Base-by-base conservation (phyloP, 106 monocot genomes). In the Dendrobium chrysotoxum region DNA sequence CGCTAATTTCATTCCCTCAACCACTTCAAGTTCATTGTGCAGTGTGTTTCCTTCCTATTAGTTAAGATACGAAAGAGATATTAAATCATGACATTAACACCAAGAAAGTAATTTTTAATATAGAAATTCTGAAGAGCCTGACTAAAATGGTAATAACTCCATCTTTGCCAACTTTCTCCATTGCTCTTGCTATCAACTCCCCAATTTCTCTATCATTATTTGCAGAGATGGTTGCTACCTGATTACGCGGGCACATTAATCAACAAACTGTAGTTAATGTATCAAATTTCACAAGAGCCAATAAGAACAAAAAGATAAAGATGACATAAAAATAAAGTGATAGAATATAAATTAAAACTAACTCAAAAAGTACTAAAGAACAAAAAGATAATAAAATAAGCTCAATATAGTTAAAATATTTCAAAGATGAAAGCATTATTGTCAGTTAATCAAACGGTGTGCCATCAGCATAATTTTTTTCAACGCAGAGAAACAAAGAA, bases 181-280 rank as follows among this genome's bases (percentile, higher is more conserved):
- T 95, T 39, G 93, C 92, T 80, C 82, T 91, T 15, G 95, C 76
- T 80, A 95, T 91, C 77, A 95, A 80, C 78, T 93, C 89, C 31
- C 95, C 95, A 71, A 93, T 88, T 77, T 93, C 93, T 75, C 84
- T 86, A 82, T 95, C 93, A 81, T 58, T 85, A 82, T 95, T 95
- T 77, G 95, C 92, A 83, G 95, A 95, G 76, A 95, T 95, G 64
- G 95, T 95, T 40, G 92, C 95, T n/a, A 95, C 91, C 95, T 95
- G 82, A 67, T 80, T 65, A 58, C 20, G 20, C 41, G 64, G 28
- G 5, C 18, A 82, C 15, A 20, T 74, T 41, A 74, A 40, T 2
- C 31, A 23, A 70, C 70, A 70, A 70, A 70, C 70, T 70, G 12
- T 61, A 61, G 61, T 61, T 61, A 23, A 21, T 23, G 23, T 23